phyloP scores from a whole-genome alignment of 148 eudicot species.

The Arbutus unedo region DNA sequence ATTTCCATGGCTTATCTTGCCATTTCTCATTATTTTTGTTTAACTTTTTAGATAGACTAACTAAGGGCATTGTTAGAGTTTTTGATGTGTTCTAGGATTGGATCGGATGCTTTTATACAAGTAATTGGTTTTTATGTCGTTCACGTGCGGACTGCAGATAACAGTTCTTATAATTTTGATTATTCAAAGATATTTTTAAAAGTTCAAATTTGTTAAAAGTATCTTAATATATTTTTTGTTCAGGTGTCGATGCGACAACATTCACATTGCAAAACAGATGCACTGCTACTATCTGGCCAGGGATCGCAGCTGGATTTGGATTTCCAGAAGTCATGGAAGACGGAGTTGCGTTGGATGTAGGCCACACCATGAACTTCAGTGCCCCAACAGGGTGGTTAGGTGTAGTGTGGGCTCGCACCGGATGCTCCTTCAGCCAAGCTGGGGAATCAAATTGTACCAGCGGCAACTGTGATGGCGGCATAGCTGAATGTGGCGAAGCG shows the following conservation, averaged over 20 bases:
- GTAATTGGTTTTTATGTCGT: too few relatives aligned
- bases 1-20: neutral
- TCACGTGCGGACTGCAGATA: too few relatives aligned
- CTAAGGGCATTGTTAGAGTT: neutral
- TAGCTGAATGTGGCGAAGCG: constrained; percentile 17
- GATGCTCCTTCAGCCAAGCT: constrained; percentile 25
- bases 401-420: constrained; percentile 32
- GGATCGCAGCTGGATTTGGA: constrained; percentile 17
- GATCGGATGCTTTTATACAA: neutral
- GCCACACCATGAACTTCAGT: neutral
- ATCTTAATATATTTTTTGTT: neutral
- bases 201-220: too few relatives aligned
- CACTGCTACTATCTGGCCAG: constrained; percentile 33
- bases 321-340: constrained; percentile 11
- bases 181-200: too few relatives aligned
- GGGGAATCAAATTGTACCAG: constrained; percentile 30
- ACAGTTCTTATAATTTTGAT: too few relatives aligned
- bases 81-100: neutral
- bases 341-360: constrained; percentile 19
- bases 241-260: constrained; percentile 28
- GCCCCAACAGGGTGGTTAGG: constrained; percentile 38
- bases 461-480: constrained; percentile 33
- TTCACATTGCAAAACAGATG: constrained; percentile 37
- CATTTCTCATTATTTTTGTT: neutral
- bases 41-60: neutral